Percentiles rank a stretch among this genome's conserved stretches.
Evolutionary conservation across 2,329 filamentous ascomycete species (phyloP).

Genomic region (Juglanconis juglandina): DNA sequence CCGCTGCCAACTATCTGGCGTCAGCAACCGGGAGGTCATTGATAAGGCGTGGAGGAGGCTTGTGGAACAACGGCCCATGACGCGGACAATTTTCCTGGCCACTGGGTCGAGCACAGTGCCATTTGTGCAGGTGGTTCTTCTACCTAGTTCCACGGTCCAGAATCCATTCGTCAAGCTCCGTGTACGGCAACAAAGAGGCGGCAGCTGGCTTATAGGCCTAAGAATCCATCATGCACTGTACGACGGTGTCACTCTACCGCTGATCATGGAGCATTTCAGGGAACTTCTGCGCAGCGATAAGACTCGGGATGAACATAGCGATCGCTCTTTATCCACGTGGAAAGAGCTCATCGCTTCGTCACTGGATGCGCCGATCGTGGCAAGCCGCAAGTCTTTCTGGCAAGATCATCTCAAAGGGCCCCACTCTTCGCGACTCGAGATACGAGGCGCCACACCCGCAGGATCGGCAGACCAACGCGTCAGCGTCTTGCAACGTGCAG

Average conservation of each 20-base stretch:
- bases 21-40: conserved; percentile 39
- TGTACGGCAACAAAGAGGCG: conserved; percentile 15
- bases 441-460: background rate
- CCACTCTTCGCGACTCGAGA: conserved; percentile 18
- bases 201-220: conserved; percentile 41
- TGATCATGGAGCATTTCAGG: conserved; percentile 49
- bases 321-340: conserved; percentile 23
- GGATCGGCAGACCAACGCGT: conserved; percentile 2
- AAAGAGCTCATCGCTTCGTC: conserved; percentile 20
- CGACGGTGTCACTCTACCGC: conserved; percentile 74
- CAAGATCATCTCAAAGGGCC: conserved; percentile 33
- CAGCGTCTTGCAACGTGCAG: conserved; percentile 42
- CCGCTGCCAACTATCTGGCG: conserved; percentile 48
- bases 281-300: conserved; percentile 18
- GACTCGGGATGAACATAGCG: no score
- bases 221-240: conserved; percentile 84
- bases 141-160: background rate
- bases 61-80: conserved; percentile 53
- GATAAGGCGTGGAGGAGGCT: conserved; percentile 60
- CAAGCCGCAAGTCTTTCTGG: conserved; percentile 38
- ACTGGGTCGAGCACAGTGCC: conserved; percentile 45
- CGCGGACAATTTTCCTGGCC: conserved; percentile 65
- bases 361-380: conserved; percentile 3
- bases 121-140: conserved; percentile 61
- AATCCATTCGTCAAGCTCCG: conserved; percentile 24